These are phyloP conservation scores for Phoma sp. DNA, from an alignment of 2,329 filamentous ascomycete genomes.

Conservation along the genomic window DNA sequence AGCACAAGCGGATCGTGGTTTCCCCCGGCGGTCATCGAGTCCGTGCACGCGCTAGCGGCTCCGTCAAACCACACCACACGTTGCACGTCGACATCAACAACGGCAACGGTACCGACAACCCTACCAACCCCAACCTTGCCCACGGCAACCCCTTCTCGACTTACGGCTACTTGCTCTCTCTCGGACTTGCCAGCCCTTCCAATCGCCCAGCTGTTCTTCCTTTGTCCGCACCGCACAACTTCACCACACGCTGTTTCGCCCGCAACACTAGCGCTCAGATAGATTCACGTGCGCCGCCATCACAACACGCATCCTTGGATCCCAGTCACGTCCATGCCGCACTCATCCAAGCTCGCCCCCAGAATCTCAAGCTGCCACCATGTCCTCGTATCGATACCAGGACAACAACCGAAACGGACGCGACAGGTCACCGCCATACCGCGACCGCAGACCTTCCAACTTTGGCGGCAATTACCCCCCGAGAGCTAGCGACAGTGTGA, in stretches of 20 bases:
- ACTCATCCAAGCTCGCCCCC: background rate
- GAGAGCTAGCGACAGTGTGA: constrained; percentile 47
- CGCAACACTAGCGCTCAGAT: background rate
- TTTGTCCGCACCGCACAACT: background rate
- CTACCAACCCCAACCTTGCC: background rate
- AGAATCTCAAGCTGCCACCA: constrained; percentile 17
- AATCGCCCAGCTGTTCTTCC: background rate
- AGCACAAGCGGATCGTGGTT: constrained; percentile 23
- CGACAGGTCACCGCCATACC: constrained; percentile 61
- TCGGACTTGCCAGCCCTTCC: background rate
- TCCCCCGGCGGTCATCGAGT: constrained; percentile 7
- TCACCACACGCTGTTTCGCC: too few species aligned
- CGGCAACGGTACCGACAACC: constrained; percentile 1
- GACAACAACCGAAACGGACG: constrained; percentile 49
- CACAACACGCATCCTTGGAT: background rate
- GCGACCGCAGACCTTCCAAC: constrained; percentile 70
- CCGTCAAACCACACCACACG: constrained; percentile 17
- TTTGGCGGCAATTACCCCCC: constrained; percentile 63
- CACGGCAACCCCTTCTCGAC: background rate
- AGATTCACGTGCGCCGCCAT: background rate
- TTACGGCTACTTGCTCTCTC: background rate
- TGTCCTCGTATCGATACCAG: constrained; percentile 46
- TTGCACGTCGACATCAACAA: constrained; percentile 16
- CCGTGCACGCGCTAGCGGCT: background rate
- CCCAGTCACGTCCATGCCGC: constrained; percentile 9